These are phyloP conservation scores for Zopfochytrium polystomum DNA, from an alignment of 371 early-diverging fungal genomes.

Conservation along the genomic window DNA sequence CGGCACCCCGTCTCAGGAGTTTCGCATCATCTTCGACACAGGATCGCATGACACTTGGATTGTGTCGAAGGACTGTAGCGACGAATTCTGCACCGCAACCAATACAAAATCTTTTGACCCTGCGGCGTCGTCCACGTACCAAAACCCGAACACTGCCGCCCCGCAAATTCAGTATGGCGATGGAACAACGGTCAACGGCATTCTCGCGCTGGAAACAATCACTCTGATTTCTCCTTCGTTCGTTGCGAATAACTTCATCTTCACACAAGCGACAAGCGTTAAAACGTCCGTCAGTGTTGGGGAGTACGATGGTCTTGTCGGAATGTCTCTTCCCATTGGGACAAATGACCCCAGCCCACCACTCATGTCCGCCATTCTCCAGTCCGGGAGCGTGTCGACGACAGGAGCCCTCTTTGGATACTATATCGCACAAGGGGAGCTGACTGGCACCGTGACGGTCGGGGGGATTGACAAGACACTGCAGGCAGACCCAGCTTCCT, in stretches of 20 bases:
- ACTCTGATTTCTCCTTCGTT: slow-evolving; percentile 7
- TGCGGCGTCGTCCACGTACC: no score
- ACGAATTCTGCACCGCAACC: no score
- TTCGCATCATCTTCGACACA: slow-evolving; percentile 71
- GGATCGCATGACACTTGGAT: slow-evolving; percentile 71
- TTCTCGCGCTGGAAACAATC: slow-evolving; percentile 1
- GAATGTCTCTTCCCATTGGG: slow-evolving; percentile 15
- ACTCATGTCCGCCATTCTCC: neutral
- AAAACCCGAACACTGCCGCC: neutral
- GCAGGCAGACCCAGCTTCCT: slow-evolving; percentile 2
- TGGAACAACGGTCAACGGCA: slow-evolving; percentile 12
- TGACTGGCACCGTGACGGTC: slow-evolving; percentile 9
- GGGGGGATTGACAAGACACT: slow-evolving; percentile 15
- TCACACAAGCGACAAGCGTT: slow-evolving; percentile 14
- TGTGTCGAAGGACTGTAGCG: no score
- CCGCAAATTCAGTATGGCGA: neutral
- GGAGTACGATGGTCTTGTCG: slow-evolving; percentile 22
- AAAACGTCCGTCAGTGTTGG: neutral
- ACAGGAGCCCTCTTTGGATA: no score
- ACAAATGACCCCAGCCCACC: slow-evolving; percentile 9
- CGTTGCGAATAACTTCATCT: slow-evolving; percentile 15
- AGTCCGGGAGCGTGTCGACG: neutral
- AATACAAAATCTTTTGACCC: no score
- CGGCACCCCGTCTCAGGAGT: slow-evolving; percentile 65
- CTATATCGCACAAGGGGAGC: slow-evolving; percentile 17